Evolutionary conservation across 106 monocot species (phyloP), one percentile per base, ranked within the genome.

Genomic region (Vanilla planifolia): DNA sequence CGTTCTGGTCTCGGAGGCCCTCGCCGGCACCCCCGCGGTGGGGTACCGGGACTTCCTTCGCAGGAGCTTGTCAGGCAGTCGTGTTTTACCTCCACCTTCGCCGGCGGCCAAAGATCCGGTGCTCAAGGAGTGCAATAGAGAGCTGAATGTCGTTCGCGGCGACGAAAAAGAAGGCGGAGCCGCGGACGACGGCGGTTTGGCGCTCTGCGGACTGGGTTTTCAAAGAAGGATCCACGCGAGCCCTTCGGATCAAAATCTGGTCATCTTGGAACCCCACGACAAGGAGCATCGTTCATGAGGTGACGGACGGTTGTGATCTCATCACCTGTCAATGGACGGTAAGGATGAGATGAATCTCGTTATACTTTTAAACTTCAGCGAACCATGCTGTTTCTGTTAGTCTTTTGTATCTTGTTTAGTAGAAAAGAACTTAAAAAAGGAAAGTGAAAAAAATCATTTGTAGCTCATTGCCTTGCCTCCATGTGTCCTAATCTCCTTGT

Each of bases 31-130:
- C 39, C 33, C 76, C 2, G 84, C 79, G 17, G 68, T 82, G 9
- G 69, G 69, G 7, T 70, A 71, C 76, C 66, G 76, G 14, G 76
- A 68, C 48, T 67, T 81, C 53, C 67, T 68, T 58, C 21, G 50
- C 11, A 10, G 20, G 6, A 44, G 24, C 14, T 6, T 3, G 25
- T 24, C 51, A 9, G 8, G 25, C 23, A 51, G 26, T 0, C 23
- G 21, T 10, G 26, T 26, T 10, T 51, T 26, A 6, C 21, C 51
- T 8, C 51, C 51, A 11, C 25, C 25, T 22, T 9, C 50, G 22
- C 50, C 50, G 3, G 14, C 2, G 5, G 27, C 51, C 27, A 25
- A 7, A 27, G 25, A 51, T 51, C 14, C 10, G 27, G 13, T 27
- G 13, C 51, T 51, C 3, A 51, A 51, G 15, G 51, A 51, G 51